Percentiles rank a stretch among this genome's conserved stretches.
Evolutionary conservation across 2,329 filamentous ascomycete species (phyloP).

Genomic region (Albifimbria verrucaria): DNA sequence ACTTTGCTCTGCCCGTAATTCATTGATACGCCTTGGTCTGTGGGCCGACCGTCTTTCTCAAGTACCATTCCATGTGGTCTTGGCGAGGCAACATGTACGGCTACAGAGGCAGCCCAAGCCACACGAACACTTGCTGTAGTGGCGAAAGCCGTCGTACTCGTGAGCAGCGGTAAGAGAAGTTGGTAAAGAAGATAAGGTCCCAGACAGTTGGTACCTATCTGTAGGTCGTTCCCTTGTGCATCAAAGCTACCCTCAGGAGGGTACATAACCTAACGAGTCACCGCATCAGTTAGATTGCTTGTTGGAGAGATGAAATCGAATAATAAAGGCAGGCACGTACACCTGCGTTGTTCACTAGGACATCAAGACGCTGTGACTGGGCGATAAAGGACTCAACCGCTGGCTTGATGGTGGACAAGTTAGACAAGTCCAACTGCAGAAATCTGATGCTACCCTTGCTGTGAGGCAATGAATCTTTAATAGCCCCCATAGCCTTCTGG

Average conservation of each 20-base stretch:
- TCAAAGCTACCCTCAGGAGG: not conserved
- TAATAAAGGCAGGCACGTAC: not conserved
- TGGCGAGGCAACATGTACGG: not conserved
- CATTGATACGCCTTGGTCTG: not conserved
- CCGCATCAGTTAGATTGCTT: too few relatives aligned
- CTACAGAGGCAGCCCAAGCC: not conserved
- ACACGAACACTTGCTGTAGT: not conserved
- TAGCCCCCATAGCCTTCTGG: not conserved
- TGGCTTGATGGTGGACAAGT: not conserved
- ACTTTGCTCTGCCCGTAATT: constrained; percentile 2
- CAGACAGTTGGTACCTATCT: not conserved
- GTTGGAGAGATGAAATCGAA: not conserved
- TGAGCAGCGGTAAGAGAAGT: not conserved
- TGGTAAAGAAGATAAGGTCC: not conserved
- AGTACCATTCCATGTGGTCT: not conserved
- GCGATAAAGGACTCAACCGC: not conserved
- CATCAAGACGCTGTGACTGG: not conserved
- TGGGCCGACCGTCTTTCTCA: not conserved
- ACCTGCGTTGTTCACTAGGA: not conserved
- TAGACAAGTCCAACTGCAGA: not conserved
- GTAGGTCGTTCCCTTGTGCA: not conserved
- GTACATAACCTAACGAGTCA: constrained; percentile 2
- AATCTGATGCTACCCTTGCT: not conserved
- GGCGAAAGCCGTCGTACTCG: not conserved
- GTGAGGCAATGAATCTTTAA: not conserved